A percentile compares a stretch with the other conserved stretches of the same genome.
phyloP scores from a whole-genome alignment of 192 early-diverging fungal species.

The Coemansia furcata region DNA sequence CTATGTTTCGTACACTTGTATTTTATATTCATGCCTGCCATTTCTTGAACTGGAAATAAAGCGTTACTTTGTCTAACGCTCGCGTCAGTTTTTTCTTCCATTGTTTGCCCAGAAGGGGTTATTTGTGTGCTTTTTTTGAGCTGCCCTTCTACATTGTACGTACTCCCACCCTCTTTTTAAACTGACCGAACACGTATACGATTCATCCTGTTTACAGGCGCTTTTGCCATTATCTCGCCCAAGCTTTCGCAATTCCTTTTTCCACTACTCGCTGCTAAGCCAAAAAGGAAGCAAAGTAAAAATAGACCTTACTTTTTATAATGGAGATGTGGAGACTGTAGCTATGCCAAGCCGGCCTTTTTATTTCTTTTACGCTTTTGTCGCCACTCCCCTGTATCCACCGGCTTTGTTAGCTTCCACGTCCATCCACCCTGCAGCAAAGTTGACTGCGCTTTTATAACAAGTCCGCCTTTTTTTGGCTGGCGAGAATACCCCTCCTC shows the following conservation, averaged over 20 bases:
- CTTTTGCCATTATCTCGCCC: neutral
- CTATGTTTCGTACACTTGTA: neutral
- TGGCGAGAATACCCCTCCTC: neutral
- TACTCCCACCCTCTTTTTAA: neutral
- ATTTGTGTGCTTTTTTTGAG: neutral
- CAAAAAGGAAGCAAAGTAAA: neutral
- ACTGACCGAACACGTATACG: neutral
- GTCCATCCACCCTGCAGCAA: neutral
- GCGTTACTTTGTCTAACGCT: neutral
- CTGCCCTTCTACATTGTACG: neutral
- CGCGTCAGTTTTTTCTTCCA: neutral
- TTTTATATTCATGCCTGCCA: slow-evolving; percentile 3
- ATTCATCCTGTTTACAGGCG: neutral
- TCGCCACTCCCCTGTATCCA: neutral
- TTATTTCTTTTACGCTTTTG: neutral
- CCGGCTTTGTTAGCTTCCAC: neutral
- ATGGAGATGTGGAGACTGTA: slow-evolving; percentile 4
- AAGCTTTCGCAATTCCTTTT: neutral
- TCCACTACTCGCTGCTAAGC: neutral
- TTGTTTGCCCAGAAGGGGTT: slow-evolving; percentile 4
- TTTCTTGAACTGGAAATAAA: neutral
- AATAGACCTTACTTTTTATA: slow-evolving; percentile 7
- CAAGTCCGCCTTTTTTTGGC: neutral
- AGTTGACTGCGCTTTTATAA: neutral
- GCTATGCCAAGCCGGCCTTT: neutral